These are phyloP conservation scores for Lasiosphaeria ovina DNA, from an alignment of 495 filamentous ascomycete species.

Conservation along the genomic window DNA sequence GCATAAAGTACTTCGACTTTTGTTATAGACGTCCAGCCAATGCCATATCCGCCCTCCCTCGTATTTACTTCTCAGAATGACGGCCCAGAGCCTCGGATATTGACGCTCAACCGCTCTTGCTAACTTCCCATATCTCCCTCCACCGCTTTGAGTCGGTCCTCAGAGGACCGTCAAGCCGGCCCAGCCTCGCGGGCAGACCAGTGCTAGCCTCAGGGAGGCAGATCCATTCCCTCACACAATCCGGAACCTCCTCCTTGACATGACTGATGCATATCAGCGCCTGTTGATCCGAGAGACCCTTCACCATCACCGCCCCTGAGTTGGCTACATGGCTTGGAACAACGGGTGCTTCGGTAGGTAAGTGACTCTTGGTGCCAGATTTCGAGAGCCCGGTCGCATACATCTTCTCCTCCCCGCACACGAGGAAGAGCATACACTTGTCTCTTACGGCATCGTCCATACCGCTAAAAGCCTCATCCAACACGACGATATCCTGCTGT, in stretches of 20 bases:
- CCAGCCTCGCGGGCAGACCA: conserved; percentile 55
- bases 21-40: no score
- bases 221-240: conserved; percentile 74
- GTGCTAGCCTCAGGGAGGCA: conserved; percentile 67
- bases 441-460: conserved; percentile 81
- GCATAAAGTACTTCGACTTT: no score
- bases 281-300: conserved; percentile 62
- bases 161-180: conserved; percentile 54
- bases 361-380: conserved; percentile 8
- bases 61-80: no score
- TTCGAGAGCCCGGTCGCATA: conserved; percentile 20
- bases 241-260: conserved; percentile 84
- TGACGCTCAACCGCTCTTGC: no score
- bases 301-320: conserved; percentile 40
- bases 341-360: conserved; percentile 21
- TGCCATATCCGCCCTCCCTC: no score
- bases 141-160: conserved; percentile 52
- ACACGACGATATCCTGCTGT: conserved; percentile 79
- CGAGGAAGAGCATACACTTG: conserved; percentile 77
- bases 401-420: conserved; percentile 52
- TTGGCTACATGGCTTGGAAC: conserved; percentile 42
- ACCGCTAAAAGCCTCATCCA: conserved; percentile 91
- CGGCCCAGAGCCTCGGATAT: no score
- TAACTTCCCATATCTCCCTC: conserved; percentile 59
- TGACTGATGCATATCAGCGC: conserved; percentile 86